phyloP scores from a whole-genome alignment of 2,329 filamentous ascomycete genomes.

The Remersonia thermophila region DNA sequence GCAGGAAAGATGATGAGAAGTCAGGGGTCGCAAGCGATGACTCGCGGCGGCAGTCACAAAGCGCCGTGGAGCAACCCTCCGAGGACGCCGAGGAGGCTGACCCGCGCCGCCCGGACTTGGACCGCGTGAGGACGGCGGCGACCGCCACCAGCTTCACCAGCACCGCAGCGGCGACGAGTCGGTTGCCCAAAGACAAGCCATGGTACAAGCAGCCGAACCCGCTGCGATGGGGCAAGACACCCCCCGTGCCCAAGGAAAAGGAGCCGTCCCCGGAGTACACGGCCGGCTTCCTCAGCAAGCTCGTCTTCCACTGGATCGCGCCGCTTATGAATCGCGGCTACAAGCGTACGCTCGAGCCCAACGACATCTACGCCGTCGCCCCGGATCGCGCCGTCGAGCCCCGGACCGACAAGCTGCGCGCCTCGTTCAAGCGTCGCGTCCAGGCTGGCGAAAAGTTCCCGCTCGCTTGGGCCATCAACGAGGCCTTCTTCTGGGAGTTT shows the following conservation, averaged over 20 bases:
- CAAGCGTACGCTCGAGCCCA: slow-evolving; percentile 65
- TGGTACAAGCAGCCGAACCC: slow-evolving; percentile 55
- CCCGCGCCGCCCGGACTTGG: slow-evolving; percentile 18
- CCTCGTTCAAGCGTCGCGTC: slow-evolving; percentile 56
- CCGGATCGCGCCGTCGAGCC: slow-evolving; percentile 61
- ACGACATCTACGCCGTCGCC: slow-evolving; percentile 84
- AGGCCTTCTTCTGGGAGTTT: slow-evolving; percentile 77
- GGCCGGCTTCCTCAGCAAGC: slow-evolving; percentile 59
- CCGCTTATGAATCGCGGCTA: slow-evolving; percentile 83
- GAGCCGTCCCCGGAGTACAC: slow-evolving; percentile 53
- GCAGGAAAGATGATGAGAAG: slow-evolving; percentile 1
- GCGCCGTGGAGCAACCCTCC: slow-evolving; percentile 1
- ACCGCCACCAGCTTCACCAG: slow-evolving; percentile 39
- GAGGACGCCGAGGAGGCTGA: slow-evolving; percentile 12
- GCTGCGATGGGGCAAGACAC: slow-evolving; percentile 44
- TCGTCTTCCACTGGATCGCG: slow-evolving; percentile 85
- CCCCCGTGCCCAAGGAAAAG: slow-evolving; percentile 42
- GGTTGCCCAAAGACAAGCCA: slow-evolving; percentile 33
- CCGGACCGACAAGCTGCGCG: slow-evolving; percentile 53
- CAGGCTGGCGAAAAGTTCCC: slow-evolving; percentile 59
- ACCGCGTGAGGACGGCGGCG: slow-evolving; percentile 37
- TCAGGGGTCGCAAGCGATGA: not conserved
- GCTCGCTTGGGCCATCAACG: slow-evolving; percentile 68
- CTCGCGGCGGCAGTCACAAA: slow-evolving; percentile 1
- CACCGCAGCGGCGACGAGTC: slow-evolving; percentile 26